Evolutionary conservation across 257 asterid genomes (phyloP).

Genomic region (Salvia rosmarinus): DNA sequence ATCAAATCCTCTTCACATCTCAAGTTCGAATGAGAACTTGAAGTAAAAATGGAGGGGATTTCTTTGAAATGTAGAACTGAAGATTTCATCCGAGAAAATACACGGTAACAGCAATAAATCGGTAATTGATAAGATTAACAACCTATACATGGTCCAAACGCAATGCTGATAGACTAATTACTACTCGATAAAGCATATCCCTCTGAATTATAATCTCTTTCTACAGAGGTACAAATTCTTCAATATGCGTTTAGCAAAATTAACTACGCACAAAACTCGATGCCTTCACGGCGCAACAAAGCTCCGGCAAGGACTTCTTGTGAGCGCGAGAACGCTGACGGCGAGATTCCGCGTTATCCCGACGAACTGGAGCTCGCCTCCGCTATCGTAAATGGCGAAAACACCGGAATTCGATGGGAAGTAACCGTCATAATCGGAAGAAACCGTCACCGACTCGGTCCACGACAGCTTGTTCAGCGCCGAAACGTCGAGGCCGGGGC

Average conservation of each 20-base stretch:
- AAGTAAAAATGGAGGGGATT: background rate
- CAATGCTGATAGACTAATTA: background rate
- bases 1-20: background rate
- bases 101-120: background rate
- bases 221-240: background rate
- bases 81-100: background rate
- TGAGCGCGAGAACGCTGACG: conserved; percentile 66
- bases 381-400: conserved; percentile 68
- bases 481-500: conserved; percentile 49
- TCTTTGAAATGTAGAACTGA: background rate
- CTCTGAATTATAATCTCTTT: background rate
- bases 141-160: background rate
- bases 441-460: conserved; percentile 54
- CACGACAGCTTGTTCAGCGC: conserved; percentile 76
- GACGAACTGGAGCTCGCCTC: conserved; percentile 74
- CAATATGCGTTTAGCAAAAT: background rate
- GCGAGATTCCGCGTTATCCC: conserved; percentile 87
- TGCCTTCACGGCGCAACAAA: conserved; percentile 84
- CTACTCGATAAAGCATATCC: background rate
- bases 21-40: background rate
- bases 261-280: background rate
- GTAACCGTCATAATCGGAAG: conserved; percentile 49
- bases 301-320: conserved; percentile 77
- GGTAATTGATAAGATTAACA: background rate
- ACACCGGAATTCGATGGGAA: conserved; percentile 80